These are phyloP conservation scores for Microglena sp. DNA, from an alignment of 139 green algal genomes.

Conservation along the genomic window DNA sequence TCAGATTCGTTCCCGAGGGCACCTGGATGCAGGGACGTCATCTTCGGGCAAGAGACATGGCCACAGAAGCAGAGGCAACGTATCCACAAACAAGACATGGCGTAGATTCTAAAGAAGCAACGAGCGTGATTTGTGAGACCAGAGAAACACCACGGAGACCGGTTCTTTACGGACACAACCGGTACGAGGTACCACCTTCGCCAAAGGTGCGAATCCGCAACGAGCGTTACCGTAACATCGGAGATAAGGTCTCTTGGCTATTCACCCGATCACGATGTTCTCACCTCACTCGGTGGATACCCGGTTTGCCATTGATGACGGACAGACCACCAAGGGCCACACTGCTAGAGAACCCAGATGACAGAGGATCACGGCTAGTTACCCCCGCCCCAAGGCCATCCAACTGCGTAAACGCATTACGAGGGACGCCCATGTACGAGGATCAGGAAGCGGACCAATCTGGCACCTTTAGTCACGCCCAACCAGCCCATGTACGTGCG, in stretches of 20 bases:
- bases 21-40: constrained; percentile 18
- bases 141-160: neutral
- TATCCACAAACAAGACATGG: constrained; percentile 12
- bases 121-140: constrained; percentile 11
- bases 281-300: too few relatives aligned
- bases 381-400: too few relatives aligned
- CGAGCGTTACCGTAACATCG: constrained; percentile 3
- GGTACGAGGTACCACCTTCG: constrained; percentile 14
- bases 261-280: constrained; percentile 9
- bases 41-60: constrained; percentile 24
- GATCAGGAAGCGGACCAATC: too few relatives aligned
- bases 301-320: too few relatives aligned
- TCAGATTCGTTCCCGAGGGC: constrained; percentile 31
- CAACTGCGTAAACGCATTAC: too few relatives aligned
- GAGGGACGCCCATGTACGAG: too few relatives aligned
- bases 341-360: too few relatives aligned
- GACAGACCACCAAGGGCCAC: too few relatives aligned
- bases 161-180: constrained; percentile 10
- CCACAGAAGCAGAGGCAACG: constrained; percentile 6
- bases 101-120: neutral
- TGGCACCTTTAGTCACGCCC: too few relatives aligned
- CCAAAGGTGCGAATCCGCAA: neutral
- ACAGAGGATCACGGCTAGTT: too few relatives aligned
- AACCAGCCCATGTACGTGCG: too few relatives aligned
- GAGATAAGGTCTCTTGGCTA: constrained; percentile 12